Base-by-base conservation (phyloP, 2,329 filamentous ascomycete species). In the Neofusicoccum kwambonambiense region DNA sequence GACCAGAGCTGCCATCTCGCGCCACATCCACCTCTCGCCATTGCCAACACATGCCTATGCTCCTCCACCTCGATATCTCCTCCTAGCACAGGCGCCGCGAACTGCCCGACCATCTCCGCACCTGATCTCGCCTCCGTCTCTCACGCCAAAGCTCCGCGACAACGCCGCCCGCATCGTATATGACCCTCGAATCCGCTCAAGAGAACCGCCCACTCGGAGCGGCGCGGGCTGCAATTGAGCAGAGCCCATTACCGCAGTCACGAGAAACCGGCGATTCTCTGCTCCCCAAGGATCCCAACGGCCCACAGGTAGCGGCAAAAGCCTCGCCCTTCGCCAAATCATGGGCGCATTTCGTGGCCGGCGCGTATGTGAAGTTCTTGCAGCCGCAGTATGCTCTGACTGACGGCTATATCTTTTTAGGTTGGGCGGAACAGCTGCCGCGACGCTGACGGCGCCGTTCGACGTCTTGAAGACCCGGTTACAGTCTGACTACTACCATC, bases 401-500 rank as follows among this genome's bases (percentile, higher is more conserved):
- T 63, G 4, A 54, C 13, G 15, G 22, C 12, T 9, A 7, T 17
- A 8, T 52, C 27, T 52, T 19, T 17, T 67, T 69, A 96, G 93
- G 47, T 80, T 92, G 61, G 93, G 93, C 70, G 93, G 93, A 70
- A 96, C 97, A 89, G 93, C 92, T 17, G 90, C 94, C 11, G 91
- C 94, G 27, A 89, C 91, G n/a, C 80, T 97, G n/a, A 97, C 94
- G 1, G 93, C 92, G 8, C 94, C 94, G 22, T 89, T 98, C 66
- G 94, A 97, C 74, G 93, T 97, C 37, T 85, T 98, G 58, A 96
- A 96, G 78, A 98, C 94, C 11, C 88, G 94, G 41, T 83, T 98
- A 3, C 94, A 98, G 77, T 96, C 92, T 72, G 93, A 96, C 74
- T 96, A 96, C 76, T 97, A 97, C 83, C 92, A 97, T 76, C 84